Evolutionary conservation across 2,329 filamentous ascomycete genomes (phyloP).

Genomic region (Diaporthe eres): DNA sequence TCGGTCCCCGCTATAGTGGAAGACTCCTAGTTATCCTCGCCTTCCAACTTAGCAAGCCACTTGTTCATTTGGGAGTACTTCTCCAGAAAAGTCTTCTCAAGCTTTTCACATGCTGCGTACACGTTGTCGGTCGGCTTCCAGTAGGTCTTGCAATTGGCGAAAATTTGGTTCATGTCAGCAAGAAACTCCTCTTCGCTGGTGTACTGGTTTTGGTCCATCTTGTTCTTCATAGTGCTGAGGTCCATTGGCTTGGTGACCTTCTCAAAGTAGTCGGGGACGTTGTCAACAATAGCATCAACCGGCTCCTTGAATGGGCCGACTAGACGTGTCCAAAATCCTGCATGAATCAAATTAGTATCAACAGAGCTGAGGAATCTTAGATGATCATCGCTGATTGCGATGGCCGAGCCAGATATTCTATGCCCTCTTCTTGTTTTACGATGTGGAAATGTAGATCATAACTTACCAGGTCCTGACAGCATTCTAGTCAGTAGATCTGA

Average conservation of each 20-base stretch:
- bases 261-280: slow-evolving; percentile 73
- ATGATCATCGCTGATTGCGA: too few relatives aligned
- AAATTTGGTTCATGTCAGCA: slow-evolving; percentile 72
- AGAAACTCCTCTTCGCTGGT: slow-evolving; percentile 66
- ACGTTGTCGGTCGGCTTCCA: slow-evolving; percentile 70
- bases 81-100: slow-evolving; percentile 65
- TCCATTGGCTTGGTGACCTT: slow-evolving; percentile 75
- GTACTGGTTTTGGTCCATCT: slow-evolving; percentile 71
- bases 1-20: not conserved
- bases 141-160: slow-evolving; percentile 75
- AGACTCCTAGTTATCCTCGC: slow-evolving; percentile 53
- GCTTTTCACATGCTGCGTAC: slow-evolving; percentile 68
- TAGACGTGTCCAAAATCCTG: slow-evolving; percentile 77
- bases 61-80: slow-evolving; percentile 70
- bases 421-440: not conserved
- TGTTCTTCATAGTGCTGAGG: slow-evolving; percentile 70
- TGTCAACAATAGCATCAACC: slow-evolving; percentile 69
- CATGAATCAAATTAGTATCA: slow-evolving; percentile 3
- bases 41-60: slow-evolving; percentile 70
- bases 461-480: slow-evolving; percentile 72
- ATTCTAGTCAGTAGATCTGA: slow-evolving; percentile 70
- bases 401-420: not conserved
- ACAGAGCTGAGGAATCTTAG: not conserved
- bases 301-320: slow-evolving; percentile 74
- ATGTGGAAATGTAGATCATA: not conserved